Percentiles rank a stretch among this genome's conserved stretches.
phyloP scores from a whole-genome alignment of 345 rosid species.

The Erodium maritimum region DNA sequence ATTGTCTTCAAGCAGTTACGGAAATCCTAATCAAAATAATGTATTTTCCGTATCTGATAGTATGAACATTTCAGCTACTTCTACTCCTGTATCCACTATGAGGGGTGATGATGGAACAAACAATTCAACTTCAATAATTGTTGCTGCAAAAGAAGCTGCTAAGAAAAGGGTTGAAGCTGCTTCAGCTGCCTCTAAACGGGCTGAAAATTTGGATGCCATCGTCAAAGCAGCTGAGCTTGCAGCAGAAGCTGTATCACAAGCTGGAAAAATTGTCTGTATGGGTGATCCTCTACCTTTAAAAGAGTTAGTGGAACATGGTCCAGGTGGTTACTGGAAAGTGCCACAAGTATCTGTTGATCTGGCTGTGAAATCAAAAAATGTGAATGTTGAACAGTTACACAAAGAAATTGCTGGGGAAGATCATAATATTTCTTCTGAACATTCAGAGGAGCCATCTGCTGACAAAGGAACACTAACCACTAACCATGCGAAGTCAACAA shows the following conservation, averaged over 20 bases:
- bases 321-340: slow-evolving; percentile 61
- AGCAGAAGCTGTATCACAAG: slow-evolving; percentile 87
- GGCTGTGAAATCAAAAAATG: slow-evolving; percentile 18
- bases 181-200: slow-evolving; percentile 79
- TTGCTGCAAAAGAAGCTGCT: slow-evolving; percentile 76
- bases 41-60: slow-evolving; percentile 21
- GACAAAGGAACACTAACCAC: slow-evolving; percentile 24
- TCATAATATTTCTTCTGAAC: slow-evolving; percentile 16
- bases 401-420: slow-evolving; percentile 9
- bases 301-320: slow-evolving; percentile 60
- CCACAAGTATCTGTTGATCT: slow-evolving; percentile 28
- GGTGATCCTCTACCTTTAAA: slow-evolving; percentile 53
- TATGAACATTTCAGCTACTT: slow-evolving; percentile 23
- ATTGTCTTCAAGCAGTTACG: slow-evolving; percentile 21
- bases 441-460: slow-evolving; percentile 15
- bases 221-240: slow-evolving; percentile 95
- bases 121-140: slow-evolving; percentile 49
- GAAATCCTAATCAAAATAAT: slow-evolving; percentile 20
- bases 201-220: slow-evolving; percentile 85
- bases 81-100: slow-evolving; percentile 49
- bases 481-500: slow-evolving; percentile 24
- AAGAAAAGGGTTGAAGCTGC: slow-evolving; percentile 78
- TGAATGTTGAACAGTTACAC: slow-evolving; percentile 14
- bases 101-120: slow-evolving; percentile 35
- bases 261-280: slow-evolving; percentile 83